Evolutionary conservation across 768 basidiomycete genomes (phyloP).

Genomic region (Russula dissimulans): DNA sequence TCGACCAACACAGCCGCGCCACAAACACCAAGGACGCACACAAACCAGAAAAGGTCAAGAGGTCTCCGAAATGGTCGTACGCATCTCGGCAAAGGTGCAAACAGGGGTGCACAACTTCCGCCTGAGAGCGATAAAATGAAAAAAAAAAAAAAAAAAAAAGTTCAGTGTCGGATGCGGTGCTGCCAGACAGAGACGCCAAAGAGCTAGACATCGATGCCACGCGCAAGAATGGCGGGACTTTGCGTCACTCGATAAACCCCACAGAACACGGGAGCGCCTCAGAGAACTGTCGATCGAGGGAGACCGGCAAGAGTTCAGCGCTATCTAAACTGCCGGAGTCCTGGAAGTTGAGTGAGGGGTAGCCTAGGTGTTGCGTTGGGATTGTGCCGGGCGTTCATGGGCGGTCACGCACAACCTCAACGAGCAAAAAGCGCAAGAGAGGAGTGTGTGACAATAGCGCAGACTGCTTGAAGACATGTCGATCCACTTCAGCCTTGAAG

Average conservation of each 20-base stretch:
- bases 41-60: neutral
- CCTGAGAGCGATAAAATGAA: neutral
- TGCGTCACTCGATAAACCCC: too few relatives aligned
- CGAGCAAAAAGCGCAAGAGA: neutral
- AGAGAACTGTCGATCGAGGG: too few relatives aligned
- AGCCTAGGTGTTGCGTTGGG: neutral
- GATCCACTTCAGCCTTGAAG: neutral
- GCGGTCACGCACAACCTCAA: neutral
- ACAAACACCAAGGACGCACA: neutral
- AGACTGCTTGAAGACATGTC: neutral
- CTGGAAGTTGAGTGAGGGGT: neutral
- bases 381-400: neutral
- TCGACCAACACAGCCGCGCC: neutral
- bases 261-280: neutral
- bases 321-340: neutral
- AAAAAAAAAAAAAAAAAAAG: neutral
- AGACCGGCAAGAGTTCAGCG: neutral
- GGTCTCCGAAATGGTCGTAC: neutral
- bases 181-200: neutral
- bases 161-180: neutral
- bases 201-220: too few relatives aligned
- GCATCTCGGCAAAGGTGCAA: conserved; percentile 10
- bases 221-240: neutral
- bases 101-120: conserved; percentile 13
- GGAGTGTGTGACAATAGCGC: neutral